These are phyloP conservation scores for Ustilago tritici DNA, from an alignment of 1,284 basidiomycete genomes.

Conservation along the genomic window DNA sequence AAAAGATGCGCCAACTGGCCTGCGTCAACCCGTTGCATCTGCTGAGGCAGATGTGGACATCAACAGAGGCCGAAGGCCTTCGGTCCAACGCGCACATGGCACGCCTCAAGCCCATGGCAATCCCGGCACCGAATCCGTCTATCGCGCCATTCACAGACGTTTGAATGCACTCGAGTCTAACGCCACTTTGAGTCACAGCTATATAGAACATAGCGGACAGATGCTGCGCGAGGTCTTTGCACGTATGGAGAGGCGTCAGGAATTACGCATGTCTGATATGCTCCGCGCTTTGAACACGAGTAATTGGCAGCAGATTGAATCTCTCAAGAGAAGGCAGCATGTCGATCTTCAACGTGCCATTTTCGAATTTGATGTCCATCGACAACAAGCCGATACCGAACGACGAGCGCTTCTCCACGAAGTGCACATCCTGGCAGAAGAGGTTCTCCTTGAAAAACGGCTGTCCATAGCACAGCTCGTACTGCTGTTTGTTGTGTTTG, in stretches of 20 bases:
- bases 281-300: slow-evolving; percentile 73
- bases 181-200: slow-evolving; percentile 85
- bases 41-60: slow-evolving; percentile 8
- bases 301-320: slow-evolving; percentile 73
- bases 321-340: slow-evolving; percentile 52
- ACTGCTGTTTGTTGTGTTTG: slow-evolving; percentile 80
- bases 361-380: slow-evolving; percentile 79
- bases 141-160: slow-evolving; percentile 94
- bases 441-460: slow-evolving; percentile 85
- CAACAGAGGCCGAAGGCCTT: slow-evolving; percentile 23
- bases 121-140: slow-evolving; percentile 79
- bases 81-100: slow-evolving; percentile 3
- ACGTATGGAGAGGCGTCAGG: slow-evolving; percentile 74
- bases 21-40: not conserved
- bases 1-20: not conserved
- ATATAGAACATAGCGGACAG: slow-evolving; percentile 89
- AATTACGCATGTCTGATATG: slow-evolving; percentile 75
- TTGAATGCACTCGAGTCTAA: slow-evolving; percentile 87
- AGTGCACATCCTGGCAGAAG: slow-evolving; percentile 79
- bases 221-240: slow-evolving; percentile 81
- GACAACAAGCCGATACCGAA: slow-evolving; percentile 78
- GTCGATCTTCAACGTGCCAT: slow-evolving; percentile 77
- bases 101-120: not conserved
- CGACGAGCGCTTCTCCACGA: slow-evolving; percentile 77
- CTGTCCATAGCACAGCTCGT: slow-evolving; percentile 84